Evolutionary conservation across 306 rosid species (phyloP), one percentile per base, ranked within the genome.

Genomic region (Cucumis hystrix): DNA sequence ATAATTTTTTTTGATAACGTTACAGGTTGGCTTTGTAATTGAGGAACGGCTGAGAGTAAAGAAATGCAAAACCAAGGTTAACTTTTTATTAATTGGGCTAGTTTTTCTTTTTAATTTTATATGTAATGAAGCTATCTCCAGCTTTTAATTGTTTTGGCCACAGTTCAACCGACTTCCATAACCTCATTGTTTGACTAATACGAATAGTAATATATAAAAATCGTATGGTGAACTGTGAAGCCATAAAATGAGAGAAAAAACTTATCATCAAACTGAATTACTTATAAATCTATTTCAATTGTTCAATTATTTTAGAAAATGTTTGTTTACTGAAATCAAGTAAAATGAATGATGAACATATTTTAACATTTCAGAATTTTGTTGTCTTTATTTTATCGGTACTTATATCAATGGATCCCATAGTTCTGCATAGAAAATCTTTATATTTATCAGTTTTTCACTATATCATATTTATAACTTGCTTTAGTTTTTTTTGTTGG

Each of bases 1-100:
- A 14, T 51, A 47, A 0, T 1, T 51, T 52, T 28, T 13, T 69
- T 57, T 75, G 17, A 30, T 76, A 47, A 47, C 73, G 21, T 68
- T 69, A 23, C 89, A 94, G 98, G 89, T 94, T 28, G 90, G 96
- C 69, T 91, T 94, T 88, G 88, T 94, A 77, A 90, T 94, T 73
- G 98, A 94, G 76, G 98, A 94, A 81, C 92, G 98, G 75, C 89
- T 94, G 25, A 85, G 88, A 28, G 30, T 28, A 2, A 28, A 28
- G 30, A 28, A 28, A 28, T 28, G 30, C 30, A 28, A 28, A 28
- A 28, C 30, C 30, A 28, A 28, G 30, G 30, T 28, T 28, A 64
- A n/a, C 54, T 17, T 67, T 66, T 40, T 25, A 41, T 10, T 17
- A 64, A 64, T 9, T 17, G 52, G 23, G 28, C 74, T 17, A n/a